phyloP scores from a whole-genome alignment of 805 yeast species.

The Pichia californica region DNA sequence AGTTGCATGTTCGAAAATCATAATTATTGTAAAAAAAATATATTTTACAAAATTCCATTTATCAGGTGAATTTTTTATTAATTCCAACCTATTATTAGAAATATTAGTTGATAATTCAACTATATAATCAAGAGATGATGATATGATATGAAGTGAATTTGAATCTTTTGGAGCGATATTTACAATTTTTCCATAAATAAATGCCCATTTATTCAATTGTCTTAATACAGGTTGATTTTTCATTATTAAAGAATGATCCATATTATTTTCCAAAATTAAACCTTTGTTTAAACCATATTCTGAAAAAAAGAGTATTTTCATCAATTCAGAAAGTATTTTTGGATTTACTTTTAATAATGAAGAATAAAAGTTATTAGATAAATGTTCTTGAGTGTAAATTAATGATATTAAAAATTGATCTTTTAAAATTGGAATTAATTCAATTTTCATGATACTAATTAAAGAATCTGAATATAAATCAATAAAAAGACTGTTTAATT shows the following conservation, averaged over 20 bases:
- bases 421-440: neutral
- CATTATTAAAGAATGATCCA: slow-evolving; percentile 1
- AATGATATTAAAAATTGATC: neutral
- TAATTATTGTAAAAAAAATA: slow-evolving; percentile 40
- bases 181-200: slow-evolving; percentile 24
- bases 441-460: neutral
- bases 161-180: slow-evolving; percentile 17
- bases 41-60: slow-evolving; percentile 24
- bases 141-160: slow-evolving; percentile 26
- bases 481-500: neutral
- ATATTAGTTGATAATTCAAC: slow-evolving; percentile 1
- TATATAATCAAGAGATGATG: slow-evolving; percentile 1
- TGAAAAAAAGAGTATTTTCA: slow-evolving; percentile 10
- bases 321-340: slow-evolving; percentile 14
- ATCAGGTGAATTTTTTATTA: too few relatives aligned
- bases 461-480: neutral
- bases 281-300: slow-evolving; percentile 22
- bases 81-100: neutral
- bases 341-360: slow-evolving; percentile 6
- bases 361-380: neutral
- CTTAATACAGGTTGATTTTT: slow-evolving; percentile 35
- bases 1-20: slow-evolving; percentile 44
- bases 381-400: neutral
- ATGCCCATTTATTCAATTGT: slow-evolving; percentile 44
- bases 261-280: neutral